Evolutionary conservation across 352 stramenopile genomes (phyloP).

Genomic region (Phytophthora pisi): DNA sequence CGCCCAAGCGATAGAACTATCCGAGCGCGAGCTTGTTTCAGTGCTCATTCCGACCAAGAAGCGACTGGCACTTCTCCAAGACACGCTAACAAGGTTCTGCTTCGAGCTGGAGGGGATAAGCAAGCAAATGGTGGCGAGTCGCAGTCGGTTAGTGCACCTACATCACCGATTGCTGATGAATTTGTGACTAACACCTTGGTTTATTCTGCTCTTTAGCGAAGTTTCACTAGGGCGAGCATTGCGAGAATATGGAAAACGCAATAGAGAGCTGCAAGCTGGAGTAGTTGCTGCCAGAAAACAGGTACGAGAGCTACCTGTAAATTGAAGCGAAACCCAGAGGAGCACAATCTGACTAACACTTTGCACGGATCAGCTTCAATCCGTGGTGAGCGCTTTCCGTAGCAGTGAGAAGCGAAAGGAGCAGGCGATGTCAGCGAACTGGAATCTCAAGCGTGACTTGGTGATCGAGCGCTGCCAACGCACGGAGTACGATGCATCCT

Average conservation of each 20-base stretch:
- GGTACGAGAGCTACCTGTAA: slow-evolving; percentile 17
- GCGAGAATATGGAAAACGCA: slow-evolving; percentile 62
- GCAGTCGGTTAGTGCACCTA: slow-evolving; percentile 34
- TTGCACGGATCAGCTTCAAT: slow-evolving; percentile 31
- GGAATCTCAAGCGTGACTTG: slow-evolving; percentile 54
- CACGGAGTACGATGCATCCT: slow-evolving; percentile 44
- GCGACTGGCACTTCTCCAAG: slow-evolving; percentile 33
- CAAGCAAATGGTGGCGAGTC: slow-evolving; percentile 34
- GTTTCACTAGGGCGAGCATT: slow-evolving; percentile 45
- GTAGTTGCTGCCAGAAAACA: slow-evolving; percentile 46
- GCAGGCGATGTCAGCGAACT: slow-evolving; percentile 36
- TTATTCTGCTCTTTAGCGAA: slow-evolving; percentile 34
- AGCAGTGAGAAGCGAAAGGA: slow-evolving; percentile 50
- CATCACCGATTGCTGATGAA: background rate
- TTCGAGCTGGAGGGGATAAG: slow-evolving; percentile 42
- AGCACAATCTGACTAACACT: background rate
- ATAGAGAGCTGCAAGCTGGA: slow-evolving; percentile 49
- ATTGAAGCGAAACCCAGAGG: too few relatives aligned
- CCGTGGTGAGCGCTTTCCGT: slow-evolving; percentile 40
- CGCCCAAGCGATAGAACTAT: slow-evolving; percentile 36
- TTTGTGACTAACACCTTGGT: background rate
- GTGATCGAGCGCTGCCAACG: slow-evolving; percentile 65
- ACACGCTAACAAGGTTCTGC: slow-evolving; percentile 39
- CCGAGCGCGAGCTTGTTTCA: slow-evolving; percentile 37
- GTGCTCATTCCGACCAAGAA: slow-evolving; percentile 40